Evolutionary conservation across 2,329 filamentous ascomycete species (phyloP).

Genomic region (Volutella citrinella): DNA sequence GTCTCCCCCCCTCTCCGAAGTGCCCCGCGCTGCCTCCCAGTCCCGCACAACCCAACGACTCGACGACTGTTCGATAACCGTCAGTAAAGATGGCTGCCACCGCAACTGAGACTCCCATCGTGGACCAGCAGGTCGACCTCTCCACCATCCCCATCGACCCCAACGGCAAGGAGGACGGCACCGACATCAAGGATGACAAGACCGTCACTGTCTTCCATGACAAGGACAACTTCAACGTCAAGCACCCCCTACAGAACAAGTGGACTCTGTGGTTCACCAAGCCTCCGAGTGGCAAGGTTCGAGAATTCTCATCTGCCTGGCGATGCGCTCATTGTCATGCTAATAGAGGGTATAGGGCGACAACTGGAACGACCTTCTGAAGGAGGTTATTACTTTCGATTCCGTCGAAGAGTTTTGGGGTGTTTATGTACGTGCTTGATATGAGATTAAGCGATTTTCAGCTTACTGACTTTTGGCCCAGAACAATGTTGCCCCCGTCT

Average conservation of each 20-base stretch:
- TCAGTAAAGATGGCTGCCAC: conserved; percentile 38
- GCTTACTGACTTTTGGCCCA: conserved; percentile 35
- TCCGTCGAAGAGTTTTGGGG: conserved; percentile 99
- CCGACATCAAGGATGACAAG: conserved; percentile 53
- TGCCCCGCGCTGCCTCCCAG: no score
- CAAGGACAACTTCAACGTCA: conserved; percentile 98
- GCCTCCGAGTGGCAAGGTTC: conserved; percentile 90
- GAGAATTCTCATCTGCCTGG: conserved; percentile 18
- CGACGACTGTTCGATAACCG: no score
- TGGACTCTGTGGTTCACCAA: conserved; percentile 99
- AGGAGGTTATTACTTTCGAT: conserved; percentile 98
- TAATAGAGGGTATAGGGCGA: conserved; percentile 64
- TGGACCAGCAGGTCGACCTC: conserved; percentile 60
- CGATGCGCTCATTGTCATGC: conserved; percentile 11
- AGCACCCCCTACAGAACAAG: conserved; percentile 94
- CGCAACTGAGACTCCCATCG: conserved; percentile 31
- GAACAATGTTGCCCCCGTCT: conserved; percentile 98
- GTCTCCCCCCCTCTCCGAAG: conserved; percentile 32
- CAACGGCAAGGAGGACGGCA: conserved; percentile 53
- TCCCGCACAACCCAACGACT: conserved; percentile 7
- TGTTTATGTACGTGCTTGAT: conserved; percentile 74
- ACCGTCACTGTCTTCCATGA: conserved; percentile 95
- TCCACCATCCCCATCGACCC: conserved; percentile 67
- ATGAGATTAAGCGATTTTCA: conserved; percentile 6
- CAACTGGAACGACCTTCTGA: conserved; percentile 97